phyloP scores from a whole-genome alignment of 306 rosid genomes.

The Alnus glutinosa region DNA sequence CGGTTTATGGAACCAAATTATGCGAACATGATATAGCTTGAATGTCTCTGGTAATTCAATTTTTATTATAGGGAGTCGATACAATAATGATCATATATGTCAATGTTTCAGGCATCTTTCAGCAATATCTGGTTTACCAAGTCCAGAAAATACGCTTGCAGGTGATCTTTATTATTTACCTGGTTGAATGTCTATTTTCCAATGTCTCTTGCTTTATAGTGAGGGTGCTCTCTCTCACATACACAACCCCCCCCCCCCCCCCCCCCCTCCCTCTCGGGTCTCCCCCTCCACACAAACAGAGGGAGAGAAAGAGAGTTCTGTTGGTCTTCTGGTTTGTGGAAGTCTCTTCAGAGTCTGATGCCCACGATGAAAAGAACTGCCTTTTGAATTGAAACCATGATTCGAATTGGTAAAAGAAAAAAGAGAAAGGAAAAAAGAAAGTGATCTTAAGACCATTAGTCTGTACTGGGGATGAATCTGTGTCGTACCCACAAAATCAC shows the following conservation, averaged over 20 bases:
- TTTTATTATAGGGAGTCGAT: neutral
- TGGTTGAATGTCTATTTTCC: slow-evolving; percentile 8
- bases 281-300: neutral
- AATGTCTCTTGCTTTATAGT: slow-evolving; percentile 13
- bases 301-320: neutral
- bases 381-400: neutral
- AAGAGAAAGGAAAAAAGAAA: neutral
- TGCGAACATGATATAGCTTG: neutral
- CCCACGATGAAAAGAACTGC: neutral
- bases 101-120: slow-evolving; percentile 76
- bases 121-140: slow-evolving; percentile 92
- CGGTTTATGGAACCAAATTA: neutral
- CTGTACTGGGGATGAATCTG: neutral
- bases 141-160: slow-evolving; percentile 96
- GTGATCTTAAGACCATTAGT: neutral
- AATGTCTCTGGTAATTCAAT: neutral
- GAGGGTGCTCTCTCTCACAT: neutral
- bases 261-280: too few relatives aligned
- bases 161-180: slow-evolving; percentile 41
- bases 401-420: neutral
- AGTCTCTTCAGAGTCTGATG: neutral
- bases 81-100: slow-evolving; percentile 1
- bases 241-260: neutral
- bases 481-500: neutral
- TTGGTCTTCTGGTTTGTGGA: slow-evolving; percentile 1